Evolutionary conservation across 768 basidiomycete species (phyloP).

Genomic region (Panellus pusillus): DNA sequence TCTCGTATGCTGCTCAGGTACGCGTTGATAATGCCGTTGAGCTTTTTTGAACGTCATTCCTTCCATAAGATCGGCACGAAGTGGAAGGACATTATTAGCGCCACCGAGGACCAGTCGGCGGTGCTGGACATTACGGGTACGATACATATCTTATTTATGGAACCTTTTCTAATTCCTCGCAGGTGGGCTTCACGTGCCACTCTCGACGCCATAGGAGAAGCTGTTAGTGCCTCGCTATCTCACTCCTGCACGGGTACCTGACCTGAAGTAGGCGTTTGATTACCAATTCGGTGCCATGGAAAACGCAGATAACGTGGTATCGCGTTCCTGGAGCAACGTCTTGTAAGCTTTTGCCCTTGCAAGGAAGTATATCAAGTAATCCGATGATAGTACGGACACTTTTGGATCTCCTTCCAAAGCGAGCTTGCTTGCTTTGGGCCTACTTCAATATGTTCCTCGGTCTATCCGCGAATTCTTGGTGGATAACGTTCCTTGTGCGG

Average conservation of each 20-base stretch:
- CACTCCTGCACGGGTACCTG: no score
- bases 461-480: conserved; percentile 35
- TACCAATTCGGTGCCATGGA: conserved; percentile 45
- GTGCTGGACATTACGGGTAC: conserved; percentile 34
- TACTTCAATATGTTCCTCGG: conserved; percentile 31
- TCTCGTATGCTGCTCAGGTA: conserved; percentile 31
- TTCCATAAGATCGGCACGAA: conserved; percentile 34
- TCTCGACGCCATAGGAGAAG: conserved; percentile 52
- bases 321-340: conserved; percentile 35
- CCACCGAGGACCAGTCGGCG: conserved; percentile 27
- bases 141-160: conserved; percentile 9
- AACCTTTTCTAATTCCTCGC: conserved; percentile 7
- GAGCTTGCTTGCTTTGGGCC: conserved; percentile 33
- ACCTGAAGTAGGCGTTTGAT: conserved; percentile 41
- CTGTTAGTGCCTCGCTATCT: conserved; percentile 24
- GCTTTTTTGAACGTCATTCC: conserved; percentile 6
- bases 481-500: conserved; percentile 30
- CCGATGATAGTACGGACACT: conserved; percentile 28
- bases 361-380: neutral
- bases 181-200: conserved; percentile 45
- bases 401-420: conserved; percentile 30
- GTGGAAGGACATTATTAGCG: conserved; percentile 39
- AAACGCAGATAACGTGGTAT: conserved; percentile 36
- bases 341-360: conserved; percentile 28
- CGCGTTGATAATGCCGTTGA: conserved; percentile 5